Evolutionary conservation across 164 flowering plant species (phyloP).

Genomic region (Protea cynaroides): DNA sequence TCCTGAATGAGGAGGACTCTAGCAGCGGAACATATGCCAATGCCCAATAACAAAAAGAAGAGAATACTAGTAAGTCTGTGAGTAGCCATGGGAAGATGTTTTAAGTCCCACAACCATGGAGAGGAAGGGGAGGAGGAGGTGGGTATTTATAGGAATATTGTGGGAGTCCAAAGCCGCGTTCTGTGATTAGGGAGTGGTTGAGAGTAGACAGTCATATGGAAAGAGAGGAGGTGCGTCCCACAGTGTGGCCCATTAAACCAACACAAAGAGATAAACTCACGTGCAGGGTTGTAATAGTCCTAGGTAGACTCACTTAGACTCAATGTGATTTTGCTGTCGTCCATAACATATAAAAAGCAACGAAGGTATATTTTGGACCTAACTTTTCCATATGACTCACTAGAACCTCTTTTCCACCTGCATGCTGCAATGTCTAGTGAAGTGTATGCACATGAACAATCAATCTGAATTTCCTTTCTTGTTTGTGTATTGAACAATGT

Average conservation of each 20-base stretch:
- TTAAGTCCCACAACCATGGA: constrained; percentile 2
- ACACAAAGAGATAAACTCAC: not conserved
- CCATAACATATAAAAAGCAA: constrained; percentile 12
- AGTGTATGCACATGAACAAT: too few relatives aligned
- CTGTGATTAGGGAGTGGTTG: constrained; percentile 8
- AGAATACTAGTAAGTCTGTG: constrained; percentile 8
- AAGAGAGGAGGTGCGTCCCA: not conserved
- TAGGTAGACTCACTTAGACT: not conserved
- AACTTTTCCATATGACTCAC: too few relatives aligned
- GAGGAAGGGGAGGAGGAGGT: constrained; percentile 1
- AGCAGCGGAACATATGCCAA: constrained; percentile 24
- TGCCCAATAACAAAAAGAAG: constrained; percentile 19
- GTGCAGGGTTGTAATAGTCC: too few relatives aligned
- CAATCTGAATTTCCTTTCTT: too few relatives aligned
- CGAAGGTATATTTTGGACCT: too few relatives aligned
- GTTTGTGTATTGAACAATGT: too few relatives aligned
- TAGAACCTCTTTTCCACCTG: too few relatives aligned
- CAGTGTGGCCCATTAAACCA: constrained; percentile 7
- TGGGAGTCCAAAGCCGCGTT: constrained; percentile 10
- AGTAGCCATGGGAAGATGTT: constrained; percentile 17
- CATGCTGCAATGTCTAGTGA: too few relatives aligned
- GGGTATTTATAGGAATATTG: constrained; percentile 24
- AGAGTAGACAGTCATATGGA: constrained; percentile 19
- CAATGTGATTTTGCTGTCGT: constrained; percentile 31
- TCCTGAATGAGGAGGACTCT: constrained; percentile 23